These are phyloP conservation scores for Bullera alba DNA, from an alignment of 768 basidiomycete species.

Conservation along the genomic window DNA sequence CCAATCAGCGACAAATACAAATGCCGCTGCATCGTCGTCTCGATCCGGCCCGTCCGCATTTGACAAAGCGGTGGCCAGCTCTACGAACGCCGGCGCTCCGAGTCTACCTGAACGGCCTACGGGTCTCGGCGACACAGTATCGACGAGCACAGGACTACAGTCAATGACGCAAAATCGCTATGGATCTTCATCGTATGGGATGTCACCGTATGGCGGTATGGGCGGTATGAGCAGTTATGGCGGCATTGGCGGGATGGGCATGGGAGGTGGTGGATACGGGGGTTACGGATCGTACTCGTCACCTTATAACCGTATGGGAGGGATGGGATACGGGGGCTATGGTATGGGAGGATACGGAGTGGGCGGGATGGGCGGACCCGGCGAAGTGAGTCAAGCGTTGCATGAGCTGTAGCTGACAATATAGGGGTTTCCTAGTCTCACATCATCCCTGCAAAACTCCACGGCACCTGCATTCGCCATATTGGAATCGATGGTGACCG, in stretches of 20 bases:
- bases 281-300: conserved; percentile 29
- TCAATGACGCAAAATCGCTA: background rate
- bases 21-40: background rate
- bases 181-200: conserved; percentile 12
- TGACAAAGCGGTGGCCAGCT: conserved; percentile 23
- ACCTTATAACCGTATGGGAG: no score
- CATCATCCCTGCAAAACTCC: conserved; percentile 78
- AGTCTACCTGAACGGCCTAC: conserved; percentile 30
- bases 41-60: conserved; percentile 17
- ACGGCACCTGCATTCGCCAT: conserved; percentile 90
- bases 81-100: conserved; percentile 11
- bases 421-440: conserved; percentile 60
- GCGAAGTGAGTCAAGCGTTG: conserved; percentile 40
- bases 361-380: conserved; percentile 55
- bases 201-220: conserved; percentile 17
- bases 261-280: conserved; percentile 38
- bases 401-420: conserved; percentile 25
- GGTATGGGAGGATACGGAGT: conserved; percentile 49
- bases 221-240: conserved; percentile 1
- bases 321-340: conserved; percentile 28
- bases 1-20: no score
- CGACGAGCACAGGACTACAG: background rate
- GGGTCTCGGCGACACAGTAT: conserved; percentile 11
- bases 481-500: conserved; percentile 89
- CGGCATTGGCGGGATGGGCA: conserved; percentile 38